Percentiles rank a stretch among this genome's conserved stretches.
phyloP scores from a whole-genome alignment of 352 stramenopile species.

The Globisporangium mamillatum region DNA sequence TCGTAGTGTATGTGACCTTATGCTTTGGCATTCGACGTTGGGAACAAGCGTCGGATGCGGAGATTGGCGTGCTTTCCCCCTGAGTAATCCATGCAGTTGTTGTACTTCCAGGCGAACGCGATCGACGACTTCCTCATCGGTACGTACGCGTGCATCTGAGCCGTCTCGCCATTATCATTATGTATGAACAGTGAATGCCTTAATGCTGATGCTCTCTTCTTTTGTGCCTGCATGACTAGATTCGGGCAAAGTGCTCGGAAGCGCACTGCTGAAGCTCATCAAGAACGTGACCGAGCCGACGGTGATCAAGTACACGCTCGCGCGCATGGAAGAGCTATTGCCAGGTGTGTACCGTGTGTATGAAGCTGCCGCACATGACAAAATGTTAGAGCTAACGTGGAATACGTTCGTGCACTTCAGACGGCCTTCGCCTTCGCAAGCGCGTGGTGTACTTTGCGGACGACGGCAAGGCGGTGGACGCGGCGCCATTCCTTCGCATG shows the following conservation, averaged over 20 bases:
- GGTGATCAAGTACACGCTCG: slow-evolving; percentile 84
- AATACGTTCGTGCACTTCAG: slow-evolving; percentile 13
- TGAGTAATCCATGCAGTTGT: slow-evolving; percentile 21
- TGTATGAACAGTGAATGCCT: neutral
- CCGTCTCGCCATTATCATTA: neutral
- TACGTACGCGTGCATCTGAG: slow-evolving; percentile 7
- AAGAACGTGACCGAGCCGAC: slow-evolving; percentile 88
- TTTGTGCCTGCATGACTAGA: slow-evolving; percentile 23
- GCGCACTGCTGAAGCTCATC: slow-evolving; percentile 76
- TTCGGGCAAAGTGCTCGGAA: slow-evolving; percentile 55
- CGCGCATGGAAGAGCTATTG: slow-evolving; percentile 84
- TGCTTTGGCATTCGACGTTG: neutral
- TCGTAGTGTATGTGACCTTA: no score
- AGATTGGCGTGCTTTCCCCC: slow-evolving; percentile 1
- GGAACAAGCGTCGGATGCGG: neutral
- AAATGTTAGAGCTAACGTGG: neutral
- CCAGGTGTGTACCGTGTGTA: slow-evolving; percentile 29
- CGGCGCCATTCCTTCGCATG: slow-evolving; percentile 78
- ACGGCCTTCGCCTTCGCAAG: slow-evolving; percentile 76
- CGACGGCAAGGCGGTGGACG: slow-evolving; percentile 70
- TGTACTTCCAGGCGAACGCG: slow-evolving; percentile 47
- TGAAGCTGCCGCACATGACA: neutral
- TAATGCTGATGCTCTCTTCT: neutral
- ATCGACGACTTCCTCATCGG: slow-evolving; percentile 72
- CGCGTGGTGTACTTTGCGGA: slow-evolving; percentile 77